Conservation (phyloP, 495 filamentous ascomycete genomes). For the Melanomma pulvis-pyrius region DNA sequence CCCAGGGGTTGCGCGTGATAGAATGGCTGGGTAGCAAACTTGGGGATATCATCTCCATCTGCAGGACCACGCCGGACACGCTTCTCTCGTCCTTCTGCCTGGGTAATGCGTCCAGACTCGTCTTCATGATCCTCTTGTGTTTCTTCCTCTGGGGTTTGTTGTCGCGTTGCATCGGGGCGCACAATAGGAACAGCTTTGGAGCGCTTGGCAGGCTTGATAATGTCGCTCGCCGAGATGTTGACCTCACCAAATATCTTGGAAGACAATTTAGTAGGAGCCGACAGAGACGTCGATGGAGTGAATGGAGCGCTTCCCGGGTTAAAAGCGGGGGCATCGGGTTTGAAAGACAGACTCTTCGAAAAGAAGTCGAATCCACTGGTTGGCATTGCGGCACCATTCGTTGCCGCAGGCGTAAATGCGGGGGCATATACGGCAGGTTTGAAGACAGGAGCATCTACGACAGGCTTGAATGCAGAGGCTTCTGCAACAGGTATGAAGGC, state of each 20-base stretch:
- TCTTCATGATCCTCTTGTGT: slow-evolving; percentile 46
- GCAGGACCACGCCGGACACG: slow-evolving; percentile 62
- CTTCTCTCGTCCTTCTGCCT: slow-evolving; percentile 68
- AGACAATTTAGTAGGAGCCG: slow-evolving; percentile 38
- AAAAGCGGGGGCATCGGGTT: slow-evolving; percentile 80
- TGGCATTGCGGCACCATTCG: slow-evolving; percentile 27
- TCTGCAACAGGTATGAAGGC: slow-evolving; percentile 25
- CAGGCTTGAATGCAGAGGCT: slow-evolving; percentile 54
- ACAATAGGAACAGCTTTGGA: slow-evolving; percentile 85
- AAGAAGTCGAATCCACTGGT: slow-evolving; percentile 75
- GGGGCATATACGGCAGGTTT: slow-evolving; percentile 55
- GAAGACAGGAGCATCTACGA: slow-evolving; percentile 62
- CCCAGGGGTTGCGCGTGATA: slow-evolving; percentile 26
- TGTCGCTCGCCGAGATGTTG: slow-evolving; percentile 58
- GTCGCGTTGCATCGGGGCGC: slow-evolving; percentile 57
- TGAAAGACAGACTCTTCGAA: slow-evolving; percentile 67
- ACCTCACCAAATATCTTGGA: slow-evolving; percentile 75
- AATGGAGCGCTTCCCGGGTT: slow-evolving; percentile 43
- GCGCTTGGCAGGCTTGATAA: slow-evolving; percentile 64
- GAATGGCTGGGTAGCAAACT: slow-evolving; percentile 56
- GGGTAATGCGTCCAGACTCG: slow-evolving; percentile 57
- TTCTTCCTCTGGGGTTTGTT: slow-evolving; percentile 38
- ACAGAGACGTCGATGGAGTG: neutral
- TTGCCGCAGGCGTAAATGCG: slow-evolving; percentile 14
- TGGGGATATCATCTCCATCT: slow-evolving; percentile 68